Conservation (phyloP, 441 rosid species). For the Rhodomyrtus psidioides region DNA sequence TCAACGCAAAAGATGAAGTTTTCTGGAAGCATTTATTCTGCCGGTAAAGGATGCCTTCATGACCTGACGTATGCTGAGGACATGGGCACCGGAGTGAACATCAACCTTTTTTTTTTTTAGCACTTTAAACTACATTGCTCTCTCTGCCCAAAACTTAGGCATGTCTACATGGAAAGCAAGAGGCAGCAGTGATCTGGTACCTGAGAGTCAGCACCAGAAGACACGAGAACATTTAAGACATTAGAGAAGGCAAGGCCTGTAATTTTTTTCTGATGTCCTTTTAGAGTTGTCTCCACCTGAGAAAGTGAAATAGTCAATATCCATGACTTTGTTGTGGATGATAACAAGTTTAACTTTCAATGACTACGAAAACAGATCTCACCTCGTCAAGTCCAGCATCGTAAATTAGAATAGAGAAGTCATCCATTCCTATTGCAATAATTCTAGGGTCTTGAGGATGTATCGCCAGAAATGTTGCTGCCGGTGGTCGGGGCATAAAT, state of each 20-base stretch:
- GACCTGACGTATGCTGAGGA: fast-evolving
- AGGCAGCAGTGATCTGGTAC: conserved; percentile 4
- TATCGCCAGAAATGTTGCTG: conserved; percentile 62
- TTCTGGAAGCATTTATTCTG: not conserved
- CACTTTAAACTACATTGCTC: not conserved
- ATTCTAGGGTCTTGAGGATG: too few relatives aligned
- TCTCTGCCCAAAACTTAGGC: not conserved
- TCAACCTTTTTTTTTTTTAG: not conserved
- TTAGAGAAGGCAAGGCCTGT: conserved; percentile 80
- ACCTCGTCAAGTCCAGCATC: conserved; percentile 64
- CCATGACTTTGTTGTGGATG: not conserved
- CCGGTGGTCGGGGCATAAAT: conserved; percentile 29
- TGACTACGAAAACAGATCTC: not conserved
- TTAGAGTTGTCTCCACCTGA: conserved; percentile 50
- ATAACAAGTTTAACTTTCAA: not conserved
- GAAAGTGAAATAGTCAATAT: conserved; percentile 1
- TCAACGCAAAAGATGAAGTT: not conserved
- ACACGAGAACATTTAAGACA: conserved; percentile 44
- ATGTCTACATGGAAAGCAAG: not conserved
- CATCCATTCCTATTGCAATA: conserved; percentile 50
- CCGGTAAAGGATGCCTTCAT: fast-evolving
- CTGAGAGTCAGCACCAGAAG: conserved; percentile 80
- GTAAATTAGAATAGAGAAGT: conserved; percentile 27
- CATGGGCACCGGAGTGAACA: not conserved
- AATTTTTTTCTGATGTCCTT: conserved; percentile 73